These are phyloP conservation scores for Thozetella sp. DNA, from an alignment of 495 filamentous ascomycete genomes.

Conservation along the genomic window DNA sequence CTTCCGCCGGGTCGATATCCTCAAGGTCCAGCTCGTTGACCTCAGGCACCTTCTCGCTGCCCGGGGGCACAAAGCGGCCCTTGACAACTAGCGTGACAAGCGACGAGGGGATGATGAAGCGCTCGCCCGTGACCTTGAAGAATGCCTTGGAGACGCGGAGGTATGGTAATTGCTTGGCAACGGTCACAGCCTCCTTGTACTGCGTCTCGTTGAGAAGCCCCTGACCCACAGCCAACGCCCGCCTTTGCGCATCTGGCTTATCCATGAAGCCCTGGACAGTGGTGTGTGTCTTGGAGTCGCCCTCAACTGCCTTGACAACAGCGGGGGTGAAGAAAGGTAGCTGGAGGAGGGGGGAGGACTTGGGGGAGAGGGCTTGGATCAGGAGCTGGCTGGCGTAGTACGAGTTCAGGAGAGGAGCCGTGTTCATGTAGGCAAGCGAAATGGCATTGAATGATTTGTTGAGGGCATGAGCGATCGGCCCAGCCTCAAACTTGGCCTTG, in stretches of 20 bases:
- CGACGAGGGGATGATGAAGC: slow-evolving; percentile 87
- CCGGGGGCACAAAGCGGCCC: slow-evolving; percentile 90
- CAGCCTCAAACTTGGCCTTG: slow-evolving; percentile 76
- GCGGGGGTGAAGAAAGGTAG: slow-evolving; percentile 83
- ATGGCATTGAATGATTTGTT: slow-evolving; percentile 88
- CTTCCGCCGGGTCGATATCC: slow-evolving; percentile 91
- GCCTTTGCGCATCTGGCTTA: slow-evolving; percentile 72
- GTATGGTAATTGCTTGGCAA: slow-evolving; percentile 80
- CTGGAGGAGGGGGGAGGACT: slow-evolving; percentile 85
- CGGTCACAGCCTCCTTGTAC: slow-evolving; percentile 71
- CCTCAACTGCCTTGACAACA: slow-evolving; percentile 76
- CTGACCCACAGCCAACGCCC: slow-evolving; percentile 65
- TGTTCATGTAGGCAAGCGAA: slow-evolving; percentile 82
- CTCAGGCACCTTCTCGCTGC: slow-evolving; percentile 68
- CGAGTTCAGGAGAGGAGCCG: slow-evolving; percentile 77
- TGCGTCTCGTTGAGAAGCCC: slow-evolving; percentile 74
- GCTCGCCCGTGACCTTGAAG: slow-evolving; percentile 97
- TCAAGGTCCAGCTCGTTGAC: slow-evolving; percentile 79
- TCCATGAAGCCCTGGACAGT: slow-evolving; percentile 87
- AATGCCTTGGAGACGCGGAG: slow-evolving; percentile 91
- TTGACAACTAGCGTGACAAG: slow-evolving; percentile 94
- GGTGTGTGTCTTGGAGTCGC: slow-evolving; percentile 72
- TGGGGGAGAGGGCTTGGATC: slow-evolving; percentile 85
- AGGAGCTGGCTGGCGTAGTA: slow-evolving; percentile 81
- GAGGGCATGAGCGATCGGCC: slow-evolving; percentile 80